Evolutionary conservation across 164 flowering plant genomes (phyloP).

Genomic region (Aristolochia californica): DNA sequence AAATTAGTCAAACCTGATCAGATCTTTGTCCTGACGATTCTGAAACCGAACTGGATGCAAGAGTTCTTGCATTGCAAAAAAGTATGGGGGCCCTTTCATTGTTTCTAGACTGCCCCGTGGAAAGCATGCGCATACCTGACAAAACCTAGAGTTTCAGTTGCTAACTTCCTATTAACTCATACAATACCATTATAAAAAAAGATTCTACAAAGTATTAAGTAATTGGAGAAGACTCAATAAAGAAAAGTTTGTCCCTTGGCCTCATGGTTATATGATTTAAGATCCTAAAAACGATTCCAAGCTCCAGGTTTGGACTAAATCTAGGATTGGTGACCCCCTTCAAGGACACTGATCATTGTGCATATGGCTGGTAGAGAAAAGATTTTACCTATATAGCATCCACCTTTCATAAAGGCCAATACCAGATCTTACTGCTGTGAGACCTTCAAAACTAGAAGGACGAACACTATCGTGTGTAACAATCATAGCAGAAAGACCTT

Average conservation of each 20-base stretch:
- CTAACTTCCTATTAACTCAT: not conserved
- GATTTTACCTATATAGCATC: no score
- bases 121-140: slow-evolving; percentile 12
- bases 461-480: no score
- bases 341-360: no score
- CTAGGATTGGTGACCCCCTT: no score
- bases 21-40: slow-evolving; percentile 14
- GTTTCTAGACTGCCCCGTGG: slow-evolving; percentile 7
- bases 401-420: no score
- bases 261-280: no score
- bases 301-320: no score
- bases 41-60: slow-evolving; percentile 23
- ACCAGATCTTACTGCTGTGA: no score
- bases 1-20: slow-evolving; percentile 10
- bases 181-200: not conserved
- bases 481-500: no score
- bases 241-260: not conserved
- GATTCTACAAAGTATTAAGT: not conserved
- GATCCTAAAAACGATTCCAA: no score
- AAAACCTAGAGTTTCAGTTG: not conserved
- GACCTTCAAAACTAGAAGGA: no score
- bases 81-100: slow-evolving; percentile 1
- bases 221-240: not conserved
- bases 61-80: slow-evolving; percentile 16
- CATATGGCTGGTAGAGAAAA: no score